Percentiles rank a stretch among this genome's conserved stretches.
Evolutionary conservation across 768 basidiomycete species (phyloP).

Genomic region (Sutorius australiensis): DNA sequence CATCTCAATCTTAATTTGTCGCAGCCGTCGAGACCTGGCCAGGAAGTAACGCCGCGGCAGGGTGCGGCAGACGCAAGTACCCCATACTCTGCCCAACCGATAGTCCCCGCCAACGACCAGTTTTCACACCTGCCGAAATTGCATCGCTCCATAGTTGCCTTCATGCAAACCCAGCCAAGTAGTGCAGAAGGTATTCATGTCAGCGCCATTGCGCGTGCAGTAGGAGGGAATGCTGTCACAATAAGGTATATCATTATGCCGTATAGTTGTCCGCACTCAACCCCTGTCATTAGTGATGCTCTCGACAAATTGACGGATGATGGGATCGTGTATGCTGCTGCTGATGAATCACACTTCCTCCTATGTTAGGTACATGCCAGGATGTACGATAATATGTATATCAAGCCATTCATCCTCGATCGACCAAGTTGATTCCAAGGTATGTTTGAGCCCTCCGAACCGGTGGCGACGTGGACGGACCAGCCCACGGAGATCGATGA

Average conservation of each 20-base stretch:
- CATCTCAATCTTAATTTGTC: neutral
- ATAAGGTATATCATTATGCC: slow-evolving; percentile 51
- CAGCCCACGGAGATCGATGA: no score
- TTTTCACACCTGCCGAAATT: slow-evolving; percentile 56
- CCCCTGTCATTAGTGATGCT: slow-evolving; percentile 48
- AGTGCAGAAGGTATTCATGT: slow-evolving; percentile 71
- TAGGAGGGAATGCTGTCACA: slow-evolving; percentile 52
- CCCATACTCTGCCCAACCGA: slow-evolving; percentile 42
- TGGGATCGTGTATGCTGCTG: slow-evolving; percentile 74
- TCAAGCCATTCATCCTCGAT: no score
- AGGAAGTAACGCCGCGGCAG: slow-evolving; percentile 9
- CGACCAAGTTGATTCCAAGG: no score
- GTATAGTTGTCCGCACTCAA: neutral
- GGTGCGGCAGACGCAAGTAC: slow-evolving; percentile 25
- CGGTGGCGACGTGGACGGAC: no score
- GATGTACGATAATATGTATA: neutral
- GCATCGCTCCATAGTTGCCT: slow-evolving; percentile 63
- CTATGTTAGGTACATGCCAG: slow-evolving; percentile 37
- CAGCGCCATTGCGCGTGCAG: slow-evolving; percentile 60
- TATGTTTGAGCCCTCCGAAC: no score
- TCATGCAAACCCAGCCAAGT: slow-evolving; percentile 48
- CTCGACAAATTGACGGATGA: slow-evolving; percentile 77
- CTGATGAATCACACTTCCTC: slow-evolving; percentile 77
- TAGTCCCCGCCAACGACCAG: slow-evolving; percentile 36
- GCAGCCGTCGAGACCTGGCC: slow-evolving; percentile 35